Evolutionary conservation across 2,329 filamentous ascomycete genomes (phyloP).

Genomic region (Pseudogymnoascus destructans): DNA sequence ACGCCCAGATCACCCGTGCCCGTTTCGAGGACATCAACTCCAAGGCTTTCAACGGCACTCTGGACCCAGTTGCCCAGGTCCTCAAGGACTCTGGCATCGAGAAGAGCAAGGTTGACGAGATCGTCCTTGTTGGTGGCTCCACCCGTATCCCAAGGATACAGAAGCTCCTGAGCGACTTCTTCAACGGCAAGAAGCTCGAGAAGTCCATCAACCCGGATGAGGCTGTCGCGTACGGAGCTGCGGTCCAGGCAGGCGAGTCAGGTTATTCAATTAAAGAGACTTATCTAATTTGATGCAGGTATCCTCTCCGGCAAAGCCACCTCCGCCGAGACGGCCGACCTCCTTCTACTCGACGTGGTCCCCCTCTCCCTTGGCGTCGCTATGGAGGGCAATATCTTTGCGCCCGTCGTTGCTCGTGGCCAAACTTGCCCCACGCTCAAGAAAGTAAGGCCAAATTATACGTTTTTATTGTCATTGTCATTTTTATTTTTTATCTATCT

Average conservation of each 20-base stretch:
- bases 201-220: constrained; percentile 99
- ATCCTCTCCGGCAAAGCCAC: constrained; percentile 97
- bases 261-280: too few species aligned
- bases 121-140: constrained; percentile 95
- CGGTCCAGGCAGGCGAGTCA: constrained; percentile 87
- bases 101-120: constrained; percentile 91
- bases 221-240: constrained; percentile 96
- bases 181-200: constrained; percentile 99
- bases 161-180: constrained; percentile 98
- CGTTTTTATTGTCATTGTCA: too few species aligned
- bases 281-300: too few species aligned
- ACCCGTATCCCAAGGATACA: constrained; percentile 98
- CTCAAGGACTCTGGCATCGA: constrained; percentile 82
- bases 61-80: constrained; percentile 92
- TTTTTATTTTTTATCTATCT: too few species aligned
- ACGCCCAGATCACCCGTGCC: constrained; percentile 92
- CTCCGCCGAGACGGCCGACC: constrained; percentile 84
- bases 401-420: constrained; percentile 75
- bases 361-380: constrained; percentile 95
- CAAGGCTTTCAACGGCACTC: constrained; percentile 84
- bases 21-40: constrained; percentile 98
- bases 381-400: constrained; percentile 99
- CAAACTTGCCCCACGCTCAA: constrained; percentile 67
- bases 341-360: constrained; percentile 90
- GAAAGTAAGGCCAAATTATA: constrained; percentile 44